Evolutionary conservation across 176 grass and related monocot genomes (phyloP).

Genomic region (Pharus latifolius): DNA sequence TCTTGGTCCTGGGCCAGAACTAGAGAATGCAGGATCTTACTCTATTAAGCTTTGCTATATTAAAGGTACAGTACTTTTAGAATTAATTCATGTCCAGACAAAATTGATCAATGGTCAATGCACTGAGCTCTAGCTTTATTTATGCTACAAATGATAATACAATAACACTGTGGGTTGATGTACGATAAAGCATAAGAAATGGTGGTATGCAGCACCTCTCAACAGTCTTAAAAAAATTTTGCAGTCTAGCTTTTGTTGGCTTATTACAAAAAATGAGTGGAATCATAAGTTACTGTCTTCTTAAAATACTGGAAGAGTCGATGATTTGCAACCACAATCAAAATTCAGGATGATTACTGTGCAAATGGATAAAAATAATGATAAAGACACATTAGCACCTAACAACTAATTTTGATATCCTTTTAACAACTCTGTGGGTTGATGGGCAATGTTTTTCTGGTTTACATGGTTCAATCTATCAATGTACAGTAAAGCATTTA

Average conservation of each 20-base stretch:
- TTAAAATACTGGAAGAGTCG: neutral
- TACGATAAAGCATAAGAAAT: neutral
- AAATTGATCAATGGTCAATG: neutral
- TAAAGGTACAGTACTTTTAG: neutral
- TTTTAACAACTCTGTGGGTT: too few relatives aligned
- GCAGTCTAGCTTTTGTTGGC: neutral
- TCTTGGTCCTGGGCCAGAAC: neutral
- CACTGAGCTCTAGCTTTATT: neutral
- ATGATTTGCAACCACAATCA: too few relatives aligned
- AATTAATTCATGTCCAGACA: neutral
- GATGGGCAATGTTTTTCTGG: too few relatives aligned
- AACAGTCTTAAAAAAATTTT: neutral
- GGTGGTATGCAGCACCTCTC: neutral
- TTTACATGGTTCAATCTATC: too few relatives aligned
- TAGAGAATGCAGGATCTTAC: neutral
- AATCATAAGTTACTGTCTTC: neutral
- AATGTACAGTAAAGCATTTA: too few relatives aligned
- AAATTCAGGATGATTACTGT: too few relatives aligned
- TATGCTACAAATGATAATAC: neutral
- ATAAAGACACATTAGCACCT: too few relatives aligned
- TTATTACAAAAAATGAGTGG: neutral
- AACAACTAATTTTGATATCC: too few relatives aligned
- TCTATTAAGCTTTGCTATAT: neutral
- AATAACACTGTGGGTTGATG: neutral
- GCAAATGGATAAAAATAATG: too few relatives aligned